Evolutionary conservation across 2,329 filamentous ascomycete genomes (phyloP).

Genomic region (Phaeomoniella chlamydospora): DNA sequence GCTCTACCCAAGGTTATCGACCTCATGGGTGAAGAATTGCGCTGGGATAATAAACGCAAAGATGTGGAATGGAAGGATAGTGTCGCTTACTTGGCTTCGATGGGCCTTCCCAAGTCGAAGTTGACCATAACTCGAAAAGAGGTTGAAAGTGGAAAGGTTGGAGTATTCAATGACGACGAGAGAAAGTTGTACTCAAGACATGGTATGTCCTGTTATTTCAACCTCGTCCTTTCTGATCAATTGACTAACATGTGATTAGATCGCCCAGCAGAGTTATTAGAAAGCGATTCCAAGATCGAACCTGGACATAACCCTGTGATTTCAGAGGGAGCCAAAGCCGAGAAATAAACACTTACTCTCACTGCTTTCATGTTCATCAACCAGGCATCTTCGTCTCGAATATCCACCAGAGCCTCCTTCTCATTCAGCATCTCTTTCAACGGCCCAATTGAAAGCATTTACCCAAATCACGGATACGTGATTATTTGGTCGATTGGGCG

Average conservation of each 20-base stretch:
- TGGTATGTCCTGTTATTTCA: conserved; percentile 17
- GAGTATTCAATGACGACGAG: conserved; percentile 25
- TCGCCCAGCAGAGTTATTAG: conserved; percentile 37
- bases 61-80: conserved; percentile 69
- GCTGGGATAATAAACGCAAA: conserved; percentile 60
- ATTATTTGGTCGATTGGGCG: no score
- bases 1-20: conserved; percentile 76
- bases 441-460: no score
- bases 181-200: conserved; percentile 24
- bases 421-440: no score
- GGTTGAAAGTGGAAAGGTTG: conserved; percentile 40
- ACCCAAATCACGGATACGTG: no score
- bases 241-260: conserved; percentile 21
- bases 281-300: conserved; percentile 31
- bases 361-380: no score
- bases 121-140: conserved; percentile 40
- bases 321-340: conserved; percentile 27
- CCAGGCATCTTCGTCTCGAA: no score
- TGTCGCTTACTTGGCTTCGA: conserved; percentile 42
- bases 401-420: no score
- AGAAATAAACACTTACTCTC: no score
- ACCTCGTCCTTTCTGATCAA: not conserved
- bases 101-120: conserved; percentile 46
- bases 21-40: conserved; percentile 71
- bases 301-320: conserved; percentile 30